These are phyloP conservation scores for Curvularia eragrostidis DNA, from an alignment of 2,329 filamentous ascomycete species.

Conservation along the genomic window DNA sequence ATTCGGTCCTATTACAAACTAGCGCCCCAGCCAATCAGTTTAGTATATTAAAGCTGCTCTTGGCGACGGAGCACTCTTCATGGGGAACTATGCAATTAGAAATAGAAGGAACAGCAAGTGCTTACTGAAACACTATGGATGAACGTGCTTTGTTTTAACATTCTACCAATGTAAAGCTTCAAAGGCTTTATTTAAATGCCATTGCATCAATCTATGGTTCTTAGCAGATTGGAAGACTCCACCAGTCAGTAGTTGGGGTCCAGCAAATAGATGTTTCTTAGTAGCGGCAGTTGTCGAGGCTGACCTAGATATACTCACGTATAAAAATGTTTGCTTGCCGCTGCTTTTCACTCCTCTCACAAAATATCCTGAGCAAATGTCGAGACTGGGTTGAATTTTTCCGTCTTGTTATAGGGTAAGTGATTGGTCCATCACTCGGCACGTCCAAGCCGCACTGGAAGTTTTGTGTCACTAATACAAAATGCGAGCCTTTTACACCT, in stretches of 20 bases:
- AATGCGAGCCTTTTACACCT: too few relatives aligned
- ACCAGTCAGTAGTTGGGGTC: background rate
- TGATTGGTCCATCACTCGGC: background rate
- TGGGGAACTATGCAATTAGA: background rate
- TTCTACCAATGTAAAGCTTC: background rate
- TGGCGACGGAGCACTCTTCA: background rate
- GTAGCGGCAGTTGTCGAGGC: background rate
- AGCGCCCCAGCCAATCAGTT: background rate
- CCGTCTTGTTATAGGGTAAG: background rate
- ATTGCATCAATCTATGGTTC: background rate
- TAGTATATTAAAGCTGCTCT: background rate
- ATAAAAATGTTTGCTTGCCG: background rate
- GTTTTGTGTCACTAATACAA: background rate
- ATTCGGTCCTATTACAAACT: background rate
- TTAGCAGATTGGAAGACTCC: background rate
- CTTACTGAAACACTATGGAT: background rate
- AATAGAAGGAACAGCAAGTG: background rate
- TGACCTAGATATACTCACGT: background rate
- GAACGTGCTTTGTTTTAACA: background rate
- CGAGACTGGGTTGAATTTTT: background rate
- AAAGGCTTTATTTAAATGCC: background rate
- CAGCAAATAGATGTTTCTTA: background rate
- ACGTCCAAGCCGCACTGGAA: background rate
- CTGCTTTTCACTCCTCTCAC: background rate
- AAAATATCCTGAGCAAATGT: background rate